Evolutionary conservation across 495 filamentous ascomycete species (phyloP).

Genomic region (Ramalina intermedia): DNA sequence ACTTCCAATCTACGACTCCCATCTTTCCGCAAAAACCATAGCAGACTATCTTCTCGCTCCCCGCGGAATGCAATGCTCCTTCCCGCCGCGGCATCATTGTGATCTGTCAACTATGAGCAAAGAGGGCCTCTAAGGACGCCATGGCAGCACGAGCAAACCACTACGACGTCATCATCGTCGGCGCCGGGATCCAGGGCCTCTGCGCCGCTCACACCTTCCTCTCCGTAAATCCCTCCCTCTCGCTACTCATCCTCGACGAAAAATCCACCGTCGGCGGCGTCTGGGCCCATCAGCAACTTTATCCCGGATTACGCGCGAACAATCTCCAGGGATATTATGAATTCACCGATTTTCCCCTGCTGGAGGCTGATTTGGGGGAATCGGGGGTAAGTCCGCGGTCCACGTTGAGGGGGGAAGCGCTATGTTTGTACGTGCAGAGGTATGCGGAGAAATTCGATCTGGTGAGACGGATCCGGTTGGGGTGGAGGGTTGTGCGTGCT

Average conservation of each 20-base stretch:
- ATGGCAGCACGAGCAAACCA: not conserved
- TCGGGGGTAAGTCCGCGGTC: constrained; percentile 45
- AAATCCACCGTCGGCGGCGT: constrained; percentile 49
- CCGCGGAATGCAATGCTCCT: too few relatives aligned
- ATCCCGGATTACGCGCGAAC: constrained; percentile 53
- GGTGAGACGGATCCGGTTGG: constrained; percentile 34
- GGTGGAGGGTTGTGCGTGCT: constrained; percentile 34
- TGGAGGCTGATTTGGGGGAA: constrained; percentile 31
- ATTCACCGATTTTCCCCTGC: constrained; percentile 63
- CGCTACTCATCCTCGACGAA: constrained; percentile 35
- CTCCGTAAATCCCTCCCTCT: constrained; percentile 34
- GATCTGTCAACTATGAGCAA: too few relatives aligned
- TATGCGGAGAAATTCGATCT: constrained; percentile 49
- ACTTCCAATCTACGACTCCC: too few relatives aligned
- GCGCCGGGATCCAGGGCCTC: constrained; percentile 45
- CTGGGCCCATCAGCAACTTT: constrained; percentile 51
- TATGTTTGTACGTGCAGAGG: constrained; percentile 51
- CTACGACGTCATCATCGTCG: constrained; percentile 7
- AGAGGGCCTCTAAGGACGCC: too few relatives aligned
- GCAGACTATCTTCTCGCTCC: too few relatives aligned
- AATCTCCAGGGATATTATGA: constrained; percentile 52
- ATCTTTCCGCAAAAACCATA: too few relatives aligned
- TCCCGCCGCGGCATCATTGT: too few relatives aligned
- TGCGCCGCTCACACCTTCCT: constrained; percentile 45
- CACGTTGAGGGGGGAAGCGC: constrained; percentile 51